phyloP scores from a whole-genome alignment of 768 basidiomycete species.

The Auricularia sp. region DNA sequence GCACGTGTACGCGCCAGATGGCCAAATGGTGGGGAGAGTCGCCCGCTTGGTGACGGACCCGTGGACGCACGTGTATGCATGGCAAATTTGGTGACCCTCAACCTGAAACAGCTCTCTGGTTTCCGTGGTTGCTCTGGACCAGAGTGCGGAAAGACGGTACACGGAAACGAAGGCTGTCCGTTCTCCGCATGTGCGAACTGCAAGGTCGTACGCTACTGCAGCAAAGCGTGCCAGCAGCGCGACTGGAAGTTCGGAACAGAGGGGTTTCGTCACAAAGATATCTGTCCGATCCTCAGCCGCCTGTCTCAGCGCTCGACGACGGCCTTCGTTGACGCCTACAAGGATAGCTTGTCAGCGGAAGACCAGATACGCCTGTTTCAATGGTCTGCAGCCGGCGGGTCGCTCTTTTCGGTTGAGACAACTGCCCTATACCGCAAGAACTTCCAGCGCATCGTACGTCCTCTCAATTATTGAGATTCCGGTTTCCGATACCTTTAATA shows the following conservation, averaged over 20 bases:
- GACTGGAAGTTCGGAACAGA: conserved; percentile 28
- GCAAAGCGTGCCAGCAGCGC: conserved; percentile 32
- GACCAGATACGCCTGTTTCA: no score
- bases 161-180: background rate
- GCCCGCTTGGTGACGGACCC: background rate
- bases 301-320: background rate
- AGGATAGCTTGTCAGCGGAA: no score
- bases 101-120: background rate
- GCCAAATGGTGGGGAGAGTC: background rate
- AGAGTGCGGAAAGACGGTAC: background rate
- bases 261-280: background rate
- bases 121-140: background rate
- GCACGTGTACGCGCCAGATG: no score
- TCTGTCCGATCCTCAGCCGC: background rate
- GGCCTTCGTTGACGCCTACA: no score
- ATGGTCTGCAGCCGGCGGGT: no score
- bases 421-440: no score
- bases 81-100: background rate
- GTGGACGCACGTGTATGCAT: background rate
- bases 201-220: conserved; percentile 32
- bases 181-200: conserved; percentile 25
- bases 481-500: no score
- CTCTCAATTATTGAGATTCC: no score
- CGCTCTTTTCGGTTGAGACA: no score
- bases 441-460: no score